Percentiles rank a stretch among this genome's conserved stretches.
These are phyloP conservation scores for Beverwykella pulmonaria DNA, from an alignment of 495 filamentous ascomycete genomes.

Conservation along the genomic window DNA sequence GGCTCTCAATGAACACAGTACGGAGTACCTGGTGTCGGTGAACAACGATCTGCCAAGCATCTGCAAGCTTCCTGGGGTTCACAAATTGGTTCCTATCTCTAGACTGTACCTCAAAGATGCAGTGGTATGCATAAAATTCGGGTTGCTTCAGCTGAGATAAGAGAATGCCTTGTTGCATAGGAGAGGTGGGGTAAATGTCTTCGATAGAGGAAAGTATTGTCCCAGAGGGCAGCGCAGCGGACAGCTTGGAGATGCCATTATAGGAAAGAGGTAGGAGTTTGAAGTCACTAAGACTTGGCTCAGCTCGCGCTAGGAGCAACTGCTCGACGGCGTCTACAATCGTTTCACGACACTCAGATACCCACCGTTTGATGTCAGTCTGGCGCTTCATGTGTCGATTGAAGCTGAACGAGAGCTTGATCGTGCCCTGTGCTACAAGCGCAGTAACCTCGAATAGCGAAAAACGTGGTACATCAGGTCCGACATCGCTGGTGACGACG, in stretches of 20 bases:
- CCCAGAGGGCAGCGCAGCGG: slow-evolving; percentile 50
- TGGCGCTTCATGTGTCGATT: slow-evolving; percentile 63
- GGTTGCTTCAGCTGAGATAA: slow-evolving; percentile 61
- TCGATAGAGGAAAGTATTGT: slow-evolving; percentile 52
- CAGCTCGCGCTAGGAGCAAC: slow-evolving; percentile 53
- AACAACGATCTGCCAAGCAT: slow-evolving; percentile 55
- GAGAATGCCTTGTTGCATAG: slow-evolving; percentile 68
- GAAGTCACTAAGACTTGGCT: slow-evolving; percentile 63
- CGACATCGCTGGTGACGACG: slow-evolving; percentile 53
- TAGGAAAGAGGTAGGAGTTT: slow-evolving; percentile 66
- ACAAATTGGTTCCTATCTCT: slow-evolving; percentile 35
- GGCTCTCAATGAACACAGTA: slow-evolving; percentile 55
- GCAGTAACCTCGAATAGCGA: slow-evolving; percentile 68
- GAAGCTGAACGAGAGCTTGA: slow-evolving; percentile 67
- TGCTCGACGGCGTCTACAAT: slow-evolving; percentile 55
- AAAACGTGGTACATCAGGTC: slow-evolving; percentile 58
- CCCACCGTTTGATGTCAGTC: slow-evolving; percentile 60
- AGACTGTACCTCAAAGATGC: slow-evolving; percentile 60
- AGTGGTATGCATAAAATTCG: slow-evolving; percentile 62
- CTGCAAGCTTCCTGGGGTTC: slow-evolving; percentile 46
- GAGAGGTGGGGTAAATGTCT: slow-evolving; percentile 67
- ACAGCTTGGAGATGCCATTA: slow-evolving; percentile 52
- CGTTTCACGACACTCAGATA: slow-evolving; percentile 59
- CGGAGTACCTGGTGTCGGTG: slow-evolving; percentile 56
- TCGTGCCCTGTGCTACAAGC: slow-evolving; percentile 60